Evolutionary conservation across 805 yeast species (phyloP), one percentile per base, ranked within the genome.

Genomic region (Candida ficus): DNA sequence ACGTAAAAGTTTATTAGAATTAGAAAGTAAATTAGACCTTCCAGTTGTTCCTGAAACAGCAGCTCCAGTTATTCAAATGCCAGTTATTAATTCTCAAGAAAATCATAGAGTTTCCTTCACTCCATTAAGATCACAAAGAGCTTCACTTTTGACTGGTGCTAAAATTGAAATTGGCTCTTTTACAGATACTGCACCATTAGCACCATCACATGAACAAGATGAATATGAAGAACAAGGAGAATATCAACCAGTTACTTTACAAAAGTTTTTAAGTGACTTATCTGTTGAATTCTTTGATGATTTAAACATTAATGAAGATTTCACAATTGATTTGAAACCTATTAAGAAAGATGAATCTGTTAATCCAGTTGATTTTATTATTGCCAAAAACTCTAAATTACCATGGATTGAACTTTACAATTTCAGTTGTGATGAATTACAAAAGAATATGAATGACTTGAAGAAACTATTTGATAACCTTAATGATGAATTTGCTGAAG

Each of bases 371-470:
- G 58, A 55, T 21, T 56, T 39, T 33, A 42, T 46, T 8, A 43
- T 51, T 17, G 56, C 60, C 4, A 51, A 42, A 20, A 43, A 42
- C 21, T 40, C 54, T 2, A 49, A 49, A 19, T 14, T 54, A 4
- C 61, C 61, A 6, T 54, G 57, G 57, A 26, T 57, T 7, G 61
- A 55, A 19, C 43, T 57, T 1, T 51, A 47, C 29, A 47, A 46
- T 20, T 57, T 57, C 37, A 54, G 61, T 34, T 57, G 61, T 45
- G 47, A 43, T 19, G 60, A 55, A 32, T 23, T 57, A 12, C 58
- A 53, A 29, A 53, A 51, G 30, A 53, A 54, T 31, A 53, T 57
- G 56, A 40, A 42, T 16, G 51, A 49, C 20, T 32, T 57, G 35
- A 52, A 48, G 19, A 39, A 28, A 2, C 33, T 51, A 17, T 54